Evolutionary conservation across 2,329 filamentous ascomycete species (phyloP).

Genomic region (Aspergillus sp.): DNA sequence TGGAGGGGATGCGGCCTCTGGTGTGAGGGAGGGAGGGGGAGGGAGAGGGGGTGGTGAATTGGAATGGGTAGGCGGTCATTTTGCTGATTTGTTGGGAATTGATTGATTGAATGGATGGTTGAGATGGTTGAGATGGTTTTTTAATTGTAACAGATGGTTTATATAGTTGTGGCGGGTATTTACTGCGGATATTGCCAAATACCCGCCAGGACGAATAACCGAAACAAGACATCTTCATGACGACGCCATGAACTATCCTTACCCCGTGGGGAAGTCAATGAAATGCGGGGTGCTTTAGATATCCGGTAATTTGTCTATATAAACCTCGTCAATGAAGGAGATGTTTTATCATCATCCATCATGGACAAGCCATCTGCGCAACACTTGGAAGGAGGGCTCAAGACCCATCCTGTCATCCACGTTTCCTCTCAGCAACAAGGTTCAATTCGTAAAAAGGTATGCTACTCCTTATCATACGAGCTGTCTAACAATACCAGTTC

Average conservation of each 20-base stretch:
- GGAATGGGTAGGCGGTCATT: constrained; percentile 12
- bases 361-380: background rate
- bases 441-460: constrained; percentile 10
- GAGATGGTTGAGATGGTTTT: background rate
- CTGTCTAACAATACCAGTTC: constrained; percentile 7
- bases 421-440: constrained; percentile 7
- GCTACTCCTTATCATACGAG: background rate
- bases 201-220: background rate
- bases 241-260: background rate
- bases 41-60: constrained; percentile 4
- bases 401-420: background rate
- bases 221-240: background rate
- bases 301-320: too few species aligned
- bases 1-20: constrained; percentile 34
- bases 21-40: constrained; percentile 14
- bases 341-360: background rate
- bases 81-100: background rate
- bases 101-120: background rate
- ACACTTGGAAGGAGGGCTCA: background rate
- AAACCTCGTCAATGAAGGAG: background rate
- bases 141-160: background rate
- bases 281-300: background rate
- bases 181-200: constrained; percentile 2
- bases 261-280: background rate
- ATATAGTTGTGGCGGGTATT: constrained; percentile 1